Evolutionary conservation across 1,139 yeast genomes (phyloP), one percentile per base, ranked within the genome.

Genomic region (Magnusiomyces tetraspermus): DNA sequence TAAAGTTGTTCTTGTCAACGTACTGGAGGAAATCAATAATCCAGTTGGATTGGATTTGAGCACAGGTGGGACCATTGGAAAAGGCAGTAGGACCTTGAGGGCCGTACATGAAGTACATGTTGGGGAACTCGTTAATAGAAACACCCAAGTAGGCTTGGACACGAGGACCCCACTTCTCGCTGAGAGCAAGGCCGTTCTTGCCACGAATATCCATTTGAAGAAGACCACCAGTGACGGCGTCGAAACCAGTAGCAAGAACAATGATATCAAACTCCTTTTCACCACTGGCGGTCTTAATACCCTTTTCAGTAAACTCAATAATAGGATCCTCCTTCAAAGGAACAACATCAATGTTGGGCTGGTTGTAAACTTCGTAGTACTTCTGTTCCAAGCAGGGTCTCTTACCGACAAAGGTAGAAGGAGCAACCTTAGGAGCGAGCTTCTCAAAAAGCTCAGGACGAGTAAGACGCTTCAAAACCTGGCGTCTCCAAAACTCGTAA

Each of bases 51-150:
- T 64, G 67, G 24, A 61, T 47, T 37, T 62, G 63, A 42, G 53
- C 53, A 50, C 65, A 61, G 5, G 62, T 59, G n/a, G 68, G 68
- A 2, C 67, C 68, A 51, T 65, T 65, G 28, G 59, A 57, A 50
- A 66, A 63, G 2, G 66, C 63, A 19, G 67, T 64, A 11, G 69
- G 69, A 2, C 61, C 65, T 40, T 64, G 67, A 10, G 69, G 68
- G 5, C 69, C 69, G 51, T 66, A 66, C 44, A 63, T 54, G 51
- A 59, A 63, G 51, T 59, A 65, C 63, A 66, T 55, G 53, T 63
- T 66, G 51, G 66, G 69, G 55, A 57, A 63, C 21, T 60, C 66
- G 38, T 54, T 22, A 30, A 61, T 55, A 8, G 64, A 48, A 26
- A 64, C 51, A 10, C 68, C 68, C 17, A 63, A 56, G 47, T 59